phyloP scores from a whole-genome alignment of 768 basidiomycete genomes.

The Kwoniella sp. region DNA sequence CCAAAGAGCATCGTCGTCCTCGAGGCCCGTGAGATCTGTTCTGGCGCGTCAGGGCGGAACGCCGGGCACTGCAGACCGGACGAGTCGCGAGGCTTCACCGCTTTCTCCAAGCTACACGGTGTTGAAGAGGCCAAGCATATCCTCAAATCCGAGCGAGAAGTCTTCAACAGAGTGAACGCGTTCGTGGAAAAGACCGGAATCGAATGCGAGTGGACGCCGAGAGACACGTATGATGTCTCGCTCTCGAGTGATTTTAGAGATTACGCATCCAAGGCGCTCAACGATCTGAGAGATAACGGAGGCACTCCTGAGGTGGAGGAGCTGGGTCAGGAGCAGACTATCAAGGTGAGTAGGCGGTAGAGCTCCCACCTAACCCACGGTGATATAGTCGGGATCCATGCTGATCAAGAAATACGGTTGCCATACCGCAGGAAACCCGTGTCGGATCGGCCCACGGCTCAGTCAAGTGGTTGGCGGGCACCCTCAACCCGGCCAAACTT shows the following conservation, averaged over 20 bases:
- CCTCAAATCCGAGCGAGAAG: conserved; percentile 23
- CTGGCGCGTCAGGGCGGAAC: conserved; percentile 67
- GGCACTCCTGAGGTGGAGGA: conserved; percentile 24
- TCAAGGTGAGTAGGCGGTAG: conserved; percentile 15
- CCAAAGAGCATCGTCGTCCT: conserved; percentile 63
- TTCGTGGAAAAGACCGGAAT: conserved; percentile 43
- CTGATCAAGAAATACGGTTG: too few relatives aligned
- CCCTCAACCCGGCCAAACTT: conserved; percentile 43
- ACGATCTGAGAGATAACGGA: conserved; percentile 24
- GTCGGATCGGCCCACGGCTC: conserved; percentile 22
- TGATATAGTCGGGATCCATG: too few relatives aligned
- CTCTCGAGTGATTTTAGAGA: conserved; percentile 42
- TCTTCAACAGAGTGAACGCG: conserved; percentile 65
- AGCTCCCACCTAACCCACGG: conserved; percentile 2
- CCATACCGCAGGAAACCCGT: conserved; percentile 15
- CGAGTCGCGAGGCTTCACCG: conserved; percentile 25
- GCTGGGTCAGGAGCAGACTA: conserved; percentile 19
- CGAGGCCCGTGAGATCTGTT: conserved; percentile 71
- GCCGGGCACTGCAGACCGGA: conserved; percentile 47
- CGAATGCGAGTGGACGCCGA: conserved; percentile 51
- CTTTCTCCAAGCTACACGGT: conserved; percentile 58
- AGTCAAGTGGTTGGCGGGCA: conserved; percentile 37
- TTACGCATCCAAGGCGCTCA: conserved; percentile 36
- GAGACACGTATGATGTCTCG: conserved; percentile 43
- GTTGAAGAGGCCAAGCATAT: conserved; percentile 42